A percentile compares a stretch with the other conserved stretches of the same genome.
Conservation (phyloP, 805 yeast species). For the Candida sithepensis region DNA sequence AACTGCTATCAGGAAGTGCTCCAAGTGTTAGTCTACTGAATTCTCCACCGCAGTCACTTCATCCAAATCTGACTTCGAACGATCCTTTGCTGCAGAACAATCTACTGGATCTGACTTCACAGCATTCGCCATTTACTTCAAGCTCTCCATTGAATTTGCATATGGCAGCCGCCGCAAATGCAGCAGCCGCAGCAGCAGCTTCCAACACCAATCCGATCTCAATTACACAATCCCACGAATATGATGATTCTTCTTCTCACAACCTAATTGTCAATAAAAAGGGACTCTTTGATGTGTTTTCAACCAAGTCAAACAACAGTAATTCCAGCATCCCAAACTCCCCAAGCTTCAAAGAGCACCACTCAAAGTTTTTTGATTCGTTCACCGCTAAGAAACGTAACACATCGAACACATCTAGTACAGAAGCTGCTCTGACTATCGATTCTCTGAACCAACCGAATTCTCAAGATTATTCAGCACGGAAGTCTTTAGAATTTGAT, state of each 20-base stretch:
- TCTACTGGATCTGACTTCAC: slow-evolving; percentile 14
- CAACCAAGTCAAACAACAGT: slow-evolving; percentile 15
- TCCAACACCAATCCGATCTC: not conserved
- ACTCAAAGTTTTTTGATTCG: slow-evolving; percentile 20
- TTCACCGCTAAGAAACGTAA: slow-evolving; percentile 10
- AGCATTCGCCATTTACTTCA: slow-evolving; percentile 16
- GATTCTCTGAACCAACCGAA: slow-evolving; percentile 8
- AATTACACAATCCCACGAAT: slow-evolving; percentile 2
- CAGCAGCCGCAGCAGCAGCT: not conserved
- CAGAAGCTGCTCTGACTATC: slow-evolving; percentile 3
- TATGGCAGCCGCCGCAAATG: slow-evolving; percentile 2
- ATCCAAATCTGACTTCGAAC: not conserved
- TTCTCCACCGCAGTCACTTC: slow-evolving; percentile 5
- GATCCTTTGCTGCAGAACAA: not conserved
- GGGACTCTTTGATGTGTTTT: slow-evolving; percentile 18
- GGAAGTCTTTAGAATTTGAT: slow-evolving; percentile 12
- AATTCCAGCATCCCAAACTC: slow-evolving; percentile 17
- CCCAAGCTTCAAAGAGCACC: slow-evolving; percentile 16
- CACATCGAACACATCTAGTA: slow-evolving; percentile 10
- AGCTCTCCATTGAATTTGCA: slow-evolving; percentile 12
- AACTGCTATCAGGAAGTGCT: slow-evolving; percentile 1
- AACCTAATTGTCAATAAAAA: slow-evolving; percentile 9
- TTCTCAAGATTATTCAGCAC: slow-evolving; percentile 7
- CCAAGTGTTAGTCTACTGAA: slow-evolving; percentile 5
- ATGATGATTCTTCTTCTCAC: slow-evolving; percentile 11